phyloP scores from a whole-genome alignment of 2,329 filamentous ascomycete species.

The Huntiella decipiens region DNA sequence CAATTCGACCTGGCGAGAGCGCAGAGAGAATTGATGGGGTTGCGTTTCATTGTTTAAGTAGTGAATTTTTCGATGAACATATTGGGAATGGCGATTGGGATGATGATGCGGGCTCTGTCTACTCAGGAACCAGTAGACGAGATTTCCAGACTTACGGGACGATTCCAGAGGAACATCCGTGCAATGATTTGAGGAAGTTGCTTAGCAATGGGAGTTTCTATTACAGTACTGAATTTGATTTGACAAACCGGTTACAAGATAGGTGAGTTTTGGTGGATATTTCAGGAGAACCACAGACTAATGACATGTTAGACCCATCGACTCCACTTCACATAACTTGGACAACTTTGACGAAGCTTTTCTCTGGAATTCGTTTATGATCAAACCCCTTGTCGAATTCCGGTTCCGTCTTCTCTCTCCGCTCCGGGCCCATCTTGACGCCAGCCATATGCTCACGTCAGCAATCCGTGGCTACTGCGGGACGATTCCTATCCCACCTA shows the following conservation, averaged over 20 bases:
- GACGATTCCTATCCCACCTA: slow-evolving; percentile 68
- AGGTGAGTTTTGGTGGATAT: slow-evolving; percentile 28
- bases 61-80: slow-evolving; percentile 67
- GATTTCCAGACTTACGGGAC: slow-evolving; percentile 12
- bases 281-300: not conserved
- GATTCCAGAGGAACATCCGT: slow-evolving; percentile 64
- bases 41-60: slow-evolving; percentile 85
- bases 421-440: slow-evolving; percentile 65
- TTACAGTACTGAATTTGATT: slow-evolving; percentile 94
- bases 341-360: slow-evolving; percentile 86
- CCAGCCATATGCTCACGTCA: slow-evolving; percentile 73
- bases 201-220: slow-evolving; percentile 90
- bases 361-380: slow-evolving; percentile 98
- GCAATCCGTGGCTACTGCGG: slow-evolving; percentile 85
- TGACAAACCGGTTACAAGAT: slow-evolving; percentile 84
- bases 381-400: slow-evolving; percentile 77
- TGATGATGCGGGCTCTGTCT: slow-evolving; percentile 27
- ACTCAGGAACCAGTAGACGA: slow-evolving; percentile 21
- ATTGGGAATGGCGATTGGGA: slow-evolving; percentile 33
- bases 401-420: slow-evolving; percentile 57
- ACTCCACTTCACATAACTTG: slow-evolving; percentile 65
- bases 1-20: slow-evolving; percentile 68
- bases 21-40: slow-evolving; percentile 74
- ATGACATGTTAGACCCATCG: slow-evolving; percentile 38
- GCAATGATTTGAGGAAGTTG: slow-evolving; percentile 75